Base-by-base conservation (phyloP, 1,284 basidiomycete genomes). In the Apiotrichum veenhuisii region DNA sequence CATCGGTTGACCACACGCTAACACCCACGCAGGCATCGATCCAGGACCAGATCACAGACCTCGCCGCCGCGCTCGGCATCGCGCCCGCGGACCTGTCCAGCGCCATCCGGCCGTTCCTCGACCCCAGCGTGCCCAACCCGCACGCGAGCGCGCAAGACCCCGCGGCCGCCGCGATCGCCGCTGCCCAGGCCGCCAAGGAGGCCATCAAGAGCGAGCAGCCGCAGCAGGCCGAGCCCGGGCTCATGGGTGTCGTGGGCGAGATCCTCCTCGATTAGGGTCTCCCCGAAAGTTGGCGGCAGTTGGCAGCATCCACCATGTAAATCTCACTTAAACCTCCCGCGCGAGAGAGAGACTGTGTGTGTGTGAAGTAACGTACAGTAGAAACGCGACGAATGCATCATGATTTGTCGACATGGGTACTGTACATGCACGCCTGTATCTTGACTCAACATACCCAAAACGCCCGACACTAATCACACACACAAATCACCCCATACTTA, bases 31-130 rank as follows among this genome's bases (percentile, higher is more conserved):
- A 41, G 40, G 7, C 30, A 30, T 68, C 72, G 33, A 66, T 77
- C 64, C 68, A 77, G 55, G 62, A 66, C 17, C 73, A 73, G 50
- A 73, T 77, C 55, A 67, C 62, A 57, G 47, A 59, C 30, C 67
- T 77, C n/a, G 75, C 76, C 25, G 55, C 58, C n/a, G 59, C 71
- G 17, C 68, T 77, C 38, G 76, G 76, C 40, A 69, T 76, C 58
- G 71, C 70, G 41, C 72, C 74, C 25, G 74, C 72, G 46, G 74
- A 76, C 26, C 63, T 77, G 1, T 68, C 66, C 36, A 61, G 62
- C 20, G 76, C 72, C 14, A 75, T 77, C 52, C 63, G 76, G 52
- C 76, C 75, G 1, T 62, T 74, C 18, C 64, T 76, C 58, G 74
- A 77, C 61, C 76, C 76, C 5, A 71, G 73, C 23, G 72, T 71